Percentiles rank a stretch among this genome's conserved stretches.
Evolutionary conservation across 2,329 filamentous ascomycete species (phyloP).

Genomic region (Rhynchosporium secalis): DNA sequence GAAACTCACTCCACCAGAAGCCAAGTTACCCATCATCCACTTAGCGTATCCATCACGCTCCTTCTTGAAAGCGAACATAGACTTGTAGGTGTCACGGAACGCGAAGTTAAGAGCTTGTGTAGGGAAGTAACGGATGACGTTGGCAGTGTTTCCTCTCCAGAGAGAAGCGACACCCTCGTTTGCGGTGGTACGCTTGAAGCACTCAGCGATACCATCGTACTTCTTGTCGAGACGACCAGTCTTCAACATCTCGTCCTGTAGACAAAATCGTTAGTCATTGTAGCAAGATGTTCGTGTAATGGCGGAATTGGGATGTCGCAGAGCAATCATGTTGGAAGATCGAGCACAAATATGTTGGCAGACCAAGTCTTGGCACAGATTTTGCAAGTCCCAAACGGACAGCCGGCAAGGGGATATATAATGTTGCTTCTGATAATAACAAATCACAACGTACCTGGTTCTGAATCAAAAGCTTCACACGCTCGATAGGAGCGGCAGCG

Average conservation of each 20-base stretch:
- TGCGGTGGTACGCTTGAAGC: constrained; percentile 88
- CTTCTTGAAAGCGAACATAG: constrained; percentile 99
- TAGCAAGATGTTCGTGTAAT: neutral
- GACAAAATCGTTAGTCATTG: constrained; percentile 27
- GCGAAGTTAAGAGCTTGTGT: constrained; percentile 99
- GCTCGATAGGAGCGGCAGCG: constrained; percentile 98
- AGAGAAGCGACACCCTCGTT: constrained; percentile 93
- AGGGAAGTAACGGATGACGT: constrained; percentile 99
- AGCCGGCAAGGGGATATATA: constrained; percentile 19
- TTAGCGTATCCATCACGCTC: constrained; percentile 95
- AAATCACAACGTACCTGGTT: constrained; percentile 79
- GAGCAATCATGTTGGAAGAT: neutral
- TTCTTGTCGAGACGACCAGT: constrained; percentile 96
- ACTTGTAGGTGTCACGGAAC: constrained; percentile 99
- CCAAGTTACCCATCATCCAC: constrained; percentile 99
- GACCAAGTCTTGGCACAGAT: constrained; percentile 10
- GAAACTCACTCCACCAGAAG: constrained; percentile 93
- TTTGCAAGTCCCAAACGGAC: constrained; percentile 29
- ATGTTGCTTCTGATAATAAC: constrained; percentile 3
- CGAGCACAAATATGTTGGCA: neutral
- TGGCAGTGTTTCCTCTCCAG: constrained; percentile 99
- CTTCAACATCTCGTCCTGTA: constrained; percentile 99
- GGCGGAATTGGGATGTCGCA: neutral
- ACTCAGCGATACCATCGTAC: constrained; percentile 91
- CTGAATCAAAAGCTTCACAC: constrained; percentile 99